Conservation (phyloP, 192 early-diverging fungal species). For the Geranomyces michiganensis region DNA sequence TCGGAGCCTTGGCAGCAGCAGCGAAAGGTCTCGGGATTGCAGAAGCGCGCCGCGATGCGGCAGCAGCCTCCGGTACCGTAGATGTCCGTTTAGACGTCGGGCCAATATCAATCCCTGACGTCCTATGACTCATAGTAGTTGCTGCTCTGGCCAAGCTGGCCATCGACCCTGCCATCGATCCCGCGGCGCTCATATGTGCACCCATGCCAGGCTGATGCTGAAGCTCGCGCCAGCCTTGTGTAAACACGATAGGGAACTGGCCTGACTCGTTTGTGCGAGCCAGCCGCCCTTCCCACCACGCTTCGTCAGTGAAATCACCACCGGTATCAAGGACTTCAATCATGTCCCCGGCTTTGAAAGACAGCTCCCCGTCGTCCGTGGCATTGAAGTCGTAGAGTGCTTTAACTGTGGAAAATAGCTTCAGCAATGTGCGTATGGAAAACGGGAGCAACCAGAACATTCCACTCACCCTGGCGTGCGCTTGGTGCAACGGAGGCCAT, state of each 20-base stretch:
- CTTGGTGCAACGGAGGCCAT: neutral
- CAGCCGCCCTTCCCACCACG: constrained; percentile 49
- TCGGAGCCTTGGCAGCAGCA: too few species aligned
- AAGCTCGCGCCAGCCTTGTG: constrained; percentile 47
- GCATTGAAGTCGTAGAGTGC: constrained; percentile 40
- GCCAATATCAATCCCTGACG: constrained; percentile 9
- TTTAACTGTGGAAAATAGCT: constrained; percentile 12
- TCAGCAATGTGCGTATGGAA: too few species aligned
- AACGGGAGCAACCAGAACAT: too few species aligned
- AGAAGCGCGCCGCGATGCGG: too few species aligned
- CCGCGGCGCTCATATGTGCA: neutral
- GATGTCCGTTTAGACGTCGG: constrained; percentile 5
- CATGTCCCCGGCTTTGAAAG: constrained; percentile 47
- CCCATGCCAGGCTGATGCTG: constrained; percentile 9
- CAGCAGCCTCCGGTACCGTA: neutral
- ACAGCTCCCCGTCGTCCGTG: constrained; percentile 41
- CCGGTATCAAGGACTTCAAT: constrained; percentile 40
- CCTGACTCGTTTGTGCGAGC: constrained; percentile 36
- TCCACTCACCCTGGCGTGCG: neutral
- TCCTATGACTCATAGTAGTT: constrained; percentile 20
- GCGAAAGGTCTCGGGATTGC: too few species aligned
- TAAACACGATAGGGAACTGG: constrained; percentile 43
- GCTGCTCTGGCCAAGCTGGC: constrained; percentile 13
- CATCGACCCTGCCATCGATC: constrained; percentile 7
- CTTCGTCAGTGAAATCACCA: constrained; percentile 36